These are phyloP conservation scores for Yarrowia galli DNA, from an alignment of 1,139 yeast genomes.

Conservation along the genomic window DNA sequence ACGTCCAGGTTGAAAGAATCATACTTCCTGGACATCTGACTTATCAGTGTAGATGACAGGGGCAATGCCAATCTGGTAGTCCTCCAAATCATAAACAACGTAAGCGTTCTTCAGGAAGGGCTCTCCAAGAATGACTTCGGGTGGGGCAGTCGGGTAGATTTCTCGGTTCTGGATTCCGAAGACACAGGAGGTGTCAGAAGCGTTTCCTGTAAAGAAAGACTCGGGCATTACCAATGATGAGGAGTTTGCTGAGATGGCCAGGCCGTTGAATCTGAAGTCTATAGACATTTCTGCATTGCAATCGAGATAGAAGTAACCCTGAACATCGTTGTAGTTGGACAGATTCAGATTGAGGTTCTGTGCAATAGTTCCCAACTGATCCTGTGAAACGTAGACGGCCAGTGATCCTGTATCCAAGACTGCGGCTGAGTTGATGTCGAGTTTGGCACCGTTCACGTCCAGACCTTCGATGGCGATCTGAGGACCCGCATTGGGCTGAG, in stretches of 20 bases:
- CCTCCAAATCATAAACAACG: background rate
- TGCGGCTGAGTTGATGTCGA: background rate
- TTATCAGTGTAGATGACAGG: background rate
- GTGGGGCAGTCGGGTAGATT: too few relatives aligned
- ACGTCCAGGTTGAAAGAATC: too few relatives aligned
- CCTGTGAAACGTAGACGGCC: background rate
- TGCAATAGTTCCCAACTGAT: background rate
- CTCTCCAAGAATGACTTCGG: background rate
- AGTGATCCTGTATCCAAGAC: background rate
- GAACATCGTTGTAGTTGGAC: background rate
- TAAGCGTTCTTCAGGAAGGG: constrained; percentile 4
- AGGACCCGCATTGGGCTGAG: background rate
- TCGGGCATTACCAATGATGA: background rate
- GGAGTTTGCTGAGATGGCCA: background rate
- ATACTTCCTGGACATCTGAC: background rate
- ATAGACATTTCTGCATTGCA: background rate
- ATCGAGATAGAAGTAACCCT: background rate
- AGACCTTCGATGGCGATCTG: background rate
- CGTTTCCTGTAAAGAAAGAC: background rate
- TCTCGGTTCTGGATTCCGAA: background rate
- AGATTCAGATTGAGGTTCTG: background rate
- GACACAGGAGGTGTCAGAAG: background rate
- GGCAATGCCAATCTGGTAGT: background rate
- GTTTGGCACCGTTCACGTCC: background rate
- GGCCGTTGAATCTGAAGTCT: background rate